Base-by-base conservation (phyloP, 768 basidiomycete genomes). In the Mycena vulgaris region DNA sequence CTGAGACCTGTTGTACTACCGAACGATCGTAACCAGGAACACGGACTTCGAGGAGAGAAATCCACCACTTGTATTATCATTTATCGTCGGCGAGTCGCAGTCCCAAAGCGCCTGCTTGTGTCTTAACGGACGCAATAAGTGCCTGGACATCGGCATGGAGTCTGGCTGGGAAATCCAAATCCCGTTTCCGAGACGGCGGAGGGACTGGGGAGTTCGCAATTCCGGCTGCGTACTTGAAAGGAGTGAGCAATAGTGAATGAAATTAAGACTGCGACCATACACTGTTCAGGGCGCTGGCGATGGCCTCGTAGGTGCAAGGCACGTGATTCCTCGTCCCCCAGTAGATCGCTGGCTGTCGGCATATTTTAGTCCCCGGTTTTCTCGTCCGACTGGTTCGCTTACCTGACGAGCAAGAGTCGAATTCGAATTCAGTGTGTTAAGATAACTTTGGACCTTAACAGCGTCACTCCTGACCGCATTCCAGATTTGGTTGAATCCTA, bases 401-500 rank as follows among this genome's bases (percentile, higher is more conserved):
- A n/a, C n/a, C n/a, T n/a, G n/a, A n/a, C n/a, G 23, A 27, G 9
- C 49, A 51, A 51, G 23, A 30, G 49, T 25, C 23, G 49, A 27
- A 30, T 51, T 51, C 13, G 27, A n/a, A n/a, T n/a, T n/a, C n/a
- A n/a, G n/a, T n/a, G 28, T 21, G 28, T 27, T 25, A 10, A 25
- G 49, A 51, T 51, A 30, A 27, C 23, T 30, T 10, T 17, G 49
- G 27, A 51, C 49, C 23, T 25, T 27, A 25, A 25, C n/a, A 30
- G 23, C 23, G 49, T 51, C 49, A 25, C 49, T 51, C n/a, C 27
- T 51, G 13, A 51, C n/a, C 49, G 49, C 49, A 51, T 51, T 51
- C 49, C 49, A 51, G 23, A 51, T 51, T 13, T n/a, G 13, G 25
- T 25, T 51, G 49, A 51, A 16, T 11, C 25, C 49, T 11, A 11